Evolutionary conservation across 2,329 filamentous ascomycete species (phyloP), one percentile per base, ranked within the genome.

Genomic region (Lasiodiplodia sp.): DNA sequence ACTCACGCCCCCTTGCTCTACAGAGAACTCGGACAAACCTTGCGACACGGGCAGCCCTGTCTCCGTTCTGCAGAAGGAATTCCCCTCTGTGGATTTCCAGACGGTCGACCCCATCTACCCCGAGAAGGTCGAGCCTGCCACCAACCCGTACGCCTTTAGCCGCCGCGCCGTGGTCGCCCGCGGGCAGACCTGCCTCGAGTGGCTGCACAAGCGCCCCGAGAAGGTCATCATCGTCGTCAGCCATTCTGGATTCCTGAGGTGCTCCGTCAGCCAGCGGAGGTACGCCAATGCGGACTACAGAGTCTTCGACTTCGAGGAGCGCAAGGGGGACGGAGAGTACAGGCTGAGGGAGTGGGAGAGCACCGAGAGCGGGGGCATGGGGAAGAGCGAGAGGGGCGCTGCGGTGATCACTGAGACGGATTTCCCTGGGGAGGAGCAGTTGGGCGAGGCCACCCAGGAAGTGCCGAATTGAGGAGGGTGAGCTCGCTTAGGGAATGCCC

Each of bases 271-370:
- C 10, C 85, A 87, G 52, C 74, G 76, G 25, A 72, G 76, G 66
- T 82, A 78, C 68, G 86, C 85, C 75, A 91, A 91, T 70, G 86
- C 86, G 12, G 89, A 91, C 73, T 91, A 88, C 76, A 84, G 89
- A 14, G 80, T 91, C 37, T 91, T 91, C 72, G 83, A 87, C 21
- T 88, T 88, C 71, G 74, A 81, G 81, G 67, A 75, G 74, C 69
- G 85, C 82, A 66, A 75, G 73, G 69, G 85, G 18, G 56, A 49
- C 16, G 47, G 37, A n/a, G 11, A 53, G 3, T 53, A 70, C 37
- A 78, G 63, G 73, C 58, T 79, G 80, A 77, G 73, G 66, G 86
- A 90, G 76, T 84, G 84, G 74, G 81, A 84, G 55, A 77, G 78
- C 72, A 87, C 84, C 8, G 78, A 78, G 68, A 77, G 79, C 1